These are phyloP conservation scores for Phalaenopsis hybrid DNA, from an alignment of 116 monocot genomes.

Conservation along the genomic window DNA sequence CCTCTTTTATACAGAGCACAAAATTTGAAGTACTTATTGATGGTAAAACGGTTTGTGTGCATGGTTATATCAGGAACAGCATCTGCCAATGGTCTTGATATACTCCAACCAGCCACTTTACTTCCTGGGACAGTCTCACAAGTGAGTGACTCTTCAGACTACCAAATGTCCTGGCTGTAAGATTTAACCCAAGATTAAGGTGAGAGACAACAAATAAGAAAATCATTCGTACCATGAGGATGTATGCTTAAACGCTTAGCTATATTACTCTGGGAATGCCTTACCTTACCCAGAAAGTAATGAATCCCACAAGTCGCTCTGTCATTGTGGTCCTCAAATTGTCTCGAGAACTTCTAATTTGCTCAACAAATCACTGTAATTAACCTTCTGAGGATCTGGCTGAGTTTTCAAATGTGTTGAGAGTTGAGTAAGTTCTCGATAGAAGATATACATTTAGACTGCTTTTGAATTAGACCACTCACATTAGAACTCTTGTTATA, in stretches of 20 bases:
- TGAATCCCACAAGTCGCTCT: not conserved
- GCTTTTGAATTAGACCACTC: not conserved
- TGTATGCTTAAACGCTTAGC: not conserved
- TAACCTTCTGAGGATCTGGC: not conserved
- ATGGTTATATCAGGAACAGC: slow-evolving; percentile 73
- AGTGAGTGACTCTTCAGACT: slow-evolving; percentile 24
- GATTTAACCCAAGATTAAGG: not conserved
- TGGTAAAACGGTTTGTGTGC: slow-evolving; percentile 81
- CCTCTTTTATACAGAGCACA: slow-evolving; percentile 38
- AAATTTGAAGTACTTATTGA: slow-evolving; percentile 69
- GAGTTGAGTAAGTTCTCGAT: not conserved
- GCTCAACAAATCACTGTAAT: not conserved
- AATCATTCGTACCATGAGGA: not conserved
- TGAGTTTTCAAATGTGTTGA: not conserved
- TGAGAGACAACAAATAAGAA: not conserved
- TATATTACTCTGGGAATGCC: not conserved
- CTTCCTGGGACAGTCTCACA: slow-evolving; percentile 34
- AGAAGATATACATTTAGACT: not conserved
- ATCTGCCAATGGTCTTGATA: slow-evolving; percentile 53
- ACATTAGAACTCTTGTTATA: not conserved
- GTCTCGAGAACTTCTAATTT: not conserved
- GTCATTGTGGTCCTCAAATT: not conserved
- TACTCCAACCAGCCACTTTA: slow-evolving; percentile 72
- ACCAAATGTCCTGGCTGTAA: not conserved
- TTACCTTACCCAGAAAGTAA: not conserved